A percentile compares a stretch with the other conserved stretches of the same genome.
phyloP scores from a whole-genome alignment of 352 stramenopile species.

The Pseudoperonospora humuli region DNA sequence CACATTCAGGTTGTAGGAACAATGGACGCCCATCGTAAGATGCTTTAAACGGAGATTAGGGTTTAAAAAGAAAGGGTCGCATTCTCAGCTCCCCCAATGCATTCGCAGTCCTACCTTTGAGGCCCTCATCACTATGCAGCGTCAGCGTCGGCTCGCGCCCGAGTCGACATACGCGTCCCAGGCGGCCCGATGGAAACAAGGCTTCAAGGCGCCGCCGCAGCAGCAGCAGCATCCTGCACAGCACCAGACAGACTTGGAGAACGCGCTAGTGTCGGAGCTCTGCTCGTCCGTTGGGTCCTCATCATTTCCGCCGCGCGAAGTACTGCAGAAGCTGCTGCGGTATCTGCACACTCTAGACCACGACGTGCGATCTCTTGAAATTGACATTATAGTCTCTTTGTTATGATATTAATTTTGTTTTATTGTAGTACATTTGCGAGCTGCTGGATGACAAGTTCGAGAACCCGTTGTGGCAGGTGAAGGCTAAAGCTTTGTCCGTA shows the following conservation, averaged over 20 bases:
- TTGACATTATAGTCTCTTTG: conserved; percentile 5
- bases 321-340: conserved; percentile 70
- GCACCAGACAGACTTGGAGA: conserved; percentile 52
- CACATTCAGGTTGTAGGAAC: no score
- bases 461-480: conserved; percentile 70
- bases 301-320: conserved; percentile 71
- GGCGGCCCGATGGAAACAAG: conserved; percentile 67
- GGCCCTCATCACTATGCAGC: conserved; percentile 30
- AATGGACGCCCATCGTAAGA: no score
- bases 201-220: conserved; percentile 31
- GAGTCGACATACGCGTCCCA: conserved; percentile 69
- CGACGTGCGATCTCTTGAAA: conserved; percentile 22
- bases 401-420: neutral
- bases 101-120: neutral
- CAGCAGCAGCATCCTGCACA: conserved; percentile 1
- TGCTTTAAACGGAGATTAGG: no score
- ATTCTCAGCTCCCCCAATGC: conserved; percentile 11
- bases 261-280: conserved; percentile 61
- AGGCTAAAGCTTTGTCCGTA: conserved; percentile 73
- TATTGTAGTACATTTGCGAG: conserved; percentile 65
- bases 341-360: conserved; percentile 71
- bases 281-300: conserved; percentile 73
- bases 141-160: conserved; percentile 18
- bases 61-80: no score
- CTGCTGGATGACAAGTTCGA: conserved; percentile 83